Base-by-base conservation (phyloP, 148 eudicot species). In the Spergularia bocconei region DNA sequence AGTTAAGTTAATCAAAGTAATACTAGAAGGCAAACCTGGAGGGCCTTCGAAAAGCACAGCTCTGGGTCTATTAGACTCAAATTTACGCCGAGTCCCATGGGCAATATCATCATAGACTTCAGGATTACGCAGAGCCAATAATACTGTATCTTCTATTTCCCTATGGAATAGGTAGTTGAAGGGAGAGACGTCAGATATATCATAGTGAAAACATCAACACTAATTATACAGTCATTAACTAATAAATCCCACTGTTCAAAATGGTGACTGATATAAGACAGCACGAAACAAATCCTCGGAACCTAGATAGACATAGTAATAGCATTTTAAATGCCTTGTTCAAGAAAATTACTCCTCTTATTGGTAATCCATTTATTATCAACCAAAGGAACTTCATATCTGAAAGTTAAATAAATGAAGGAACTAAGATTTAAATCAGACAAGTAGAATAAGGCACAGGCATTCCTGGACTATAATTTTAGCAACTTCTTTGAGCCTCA, bases 41-140 rank as follows among this genome's bases (percentile, higher is more conserved):
- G 99, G 99, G 69, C 99, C 98, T 89, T 92, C 98, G 83, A 92
- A 96, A 70, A 92, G 91, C 68, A 96, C 97, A 9, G 97, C 97
- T 76, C 91, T 86, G 33, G 99, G 99, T 82, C 99, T 87, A 77
- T 89, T 92, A 19, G 97, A 84, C 92, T 92, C 99, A 77, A 87
- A 96, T 79, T 96, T 92, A 29, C 83, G 81, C 68, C 99, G 87
- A 62, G 99, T 96, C 60, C 98, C 98, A 81, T 88, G 97, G 69
- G 98, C 99, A 83, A 92, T 92, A 67, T 91, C 98, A 82, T 96
- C 99, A 81, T 91, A 96, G 23, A 96, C 90, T 83, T 92, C 97
- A 67, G 99, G 98, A 84, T 93, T 91, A 67, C 87, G 89, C 73
- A 96, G 84, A 76, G 98, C 96, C 82, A 96, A 76, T 71, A 95